Evolutionary conservation across 208 protist species (phyloP).

Genomic region (Acanthamoeba sp.): DNA sequence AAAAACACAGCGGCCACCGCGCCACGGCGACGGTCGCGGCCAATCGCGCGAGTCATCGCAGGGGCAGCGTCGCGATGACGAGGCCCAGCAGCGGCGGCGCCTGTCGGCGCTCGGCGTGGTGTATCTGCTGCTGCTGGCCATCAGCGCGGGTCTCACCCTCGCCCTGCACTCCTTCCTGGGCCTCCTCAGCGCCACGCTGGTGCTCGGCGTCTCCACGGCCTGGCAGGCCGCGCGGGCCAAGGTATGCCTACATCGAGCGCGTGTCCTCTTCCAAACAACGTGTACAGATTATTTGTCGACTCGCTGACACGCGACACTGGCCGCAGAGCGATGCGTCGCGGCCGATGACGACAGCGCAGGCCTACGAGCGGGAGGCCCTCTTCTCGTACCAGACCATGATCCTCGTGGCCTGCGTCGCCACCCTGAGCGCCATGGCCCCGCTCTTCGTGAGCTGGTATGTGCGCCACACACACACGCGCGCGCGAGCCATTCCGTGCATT

Average conservation of each 20-base stretch:
- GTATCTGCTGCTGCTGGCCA: neutral
- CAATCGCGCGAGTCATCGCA: neutral
- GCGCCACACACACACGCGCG: neutral
- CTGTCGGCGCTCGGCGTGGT: neutral
- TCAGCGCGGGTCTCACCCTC: conserved; percentile 12
- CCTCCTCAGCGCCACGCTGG: neutral
- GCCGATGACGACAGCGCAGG: neutral
- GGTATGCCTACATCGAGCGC: neutral
- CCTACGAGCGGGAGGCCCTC: neutral
- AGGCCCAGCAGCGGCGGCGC: neutral
- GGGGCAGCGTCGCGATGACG: neutral
- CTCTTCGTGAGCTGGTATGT: conserved; percentile 41
- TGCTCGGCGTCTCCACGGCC: conserved; percentile 39
- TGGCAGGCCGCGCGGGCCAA: neutral
- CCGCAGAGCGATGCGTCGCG: neutral
- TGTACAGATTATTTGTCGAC: neutral
- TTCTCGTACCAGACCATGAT: conserved; percentile 18
- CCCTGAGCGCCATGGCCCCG: neutral
- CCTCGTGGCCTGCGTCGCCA: conserved; percentile 33
- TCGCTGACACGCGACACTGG: no score
- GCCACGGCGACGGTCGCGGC: neutral
- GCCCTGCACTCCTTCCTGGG: neutral
- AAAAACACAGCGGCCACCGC: neutral
- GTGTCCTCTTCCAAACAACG: no score
- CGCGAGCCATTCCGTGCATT: neutral